A percentile compares a stretch with the other conserved stretches of the same genome.
phyloP scores from a whole-genome alignment of 1,284 basidiomycete genomes.

The Leccinum insigne region DNA sequence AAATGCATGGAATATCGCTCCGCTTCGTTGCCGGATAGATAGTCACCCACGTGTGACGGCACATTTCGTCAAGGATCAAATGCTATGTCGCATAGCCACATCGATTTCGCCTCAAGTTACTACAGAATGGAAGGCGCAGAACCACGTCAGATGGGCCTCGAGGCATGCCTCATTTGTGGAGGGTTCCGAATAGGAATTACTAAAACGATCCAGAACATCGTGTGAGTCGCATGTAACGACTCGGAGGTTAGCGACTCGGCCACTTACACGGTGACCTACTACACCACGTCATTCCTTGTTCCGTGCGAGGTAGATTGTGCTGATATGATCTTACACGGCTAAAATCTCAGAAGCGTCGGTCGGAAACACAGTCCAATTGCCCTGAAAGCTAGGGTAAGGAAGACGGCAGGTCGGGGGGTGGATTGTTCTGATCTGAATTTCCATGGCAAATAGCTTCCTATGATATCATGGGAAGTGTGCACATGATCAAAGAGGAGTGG shows the following conservation, averaged over 20 bases:
- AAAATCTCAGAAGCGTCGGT: neutral
- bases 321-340: neutral
- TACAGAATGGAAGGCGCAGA: slow-evolving; percentile 23
- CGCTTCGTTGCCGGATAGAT: slow-evolving; percentile 16
- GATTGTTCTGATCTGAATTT: slow-evolving; percentile 1
- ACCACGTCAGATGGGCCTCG: slow-evolving; percentile 25
- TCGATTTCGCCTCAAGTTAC: neutral
- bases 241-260: slow-evolving; percentile 8
- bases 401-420: neutral
- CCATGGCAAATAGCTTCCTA: slow-evolving; percentile 2
- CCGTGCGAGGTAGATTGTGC: neutral
- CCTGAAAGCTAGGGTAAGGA: neutral
- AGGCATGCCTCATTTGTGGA: slow-evolving; percentile 30
- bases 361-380: neutral
- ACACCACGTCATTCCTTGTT: neutral
- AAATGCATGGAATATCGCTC: slow-evolving; percentile 32
- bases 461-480: slow-evolving; percentile 9
- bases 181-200: slow-evolving; percentile 11
- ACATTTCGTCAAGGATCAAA: slow-evolving; percentile 1
- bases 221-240: slow-evolving; percentile 15
- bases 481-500: slow-evolving; percentile 1
- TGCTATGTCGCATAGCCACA: slow-evolving; percentile 11
- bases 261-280: neutral
- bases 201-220: slow-evolving; percentile 10
- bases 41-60: slow-evolving; percentile 14